A percentile compares a stretch with the other conserved stretches of the same genome.
Conservation (phyloP, 73 alveolate species). For the Durusdinium trenchii region DNA sequence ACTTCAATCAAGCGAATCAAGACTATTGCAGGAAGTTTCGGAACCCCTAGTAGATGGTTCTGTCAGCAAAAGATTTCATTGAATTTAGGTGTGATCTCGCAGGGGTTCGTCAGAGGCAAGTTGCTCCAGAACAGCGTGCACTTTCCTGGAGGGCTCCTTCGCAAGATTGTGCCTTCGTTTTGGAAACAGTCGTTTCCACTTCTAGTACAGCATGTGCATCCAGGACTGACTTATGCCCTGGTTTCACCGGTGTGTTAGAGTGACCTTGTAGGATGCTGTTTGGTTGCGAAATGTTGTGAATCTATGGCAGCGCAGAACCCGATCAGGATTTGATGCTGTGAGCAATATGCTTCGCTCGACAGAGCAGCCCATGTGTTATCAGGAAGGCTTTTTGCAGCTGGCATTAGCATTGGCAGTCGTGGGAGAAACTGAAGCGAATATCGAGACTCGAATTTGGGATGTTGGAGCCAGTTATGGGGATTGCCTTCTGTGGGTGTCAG, state of each 20-base stretch:
- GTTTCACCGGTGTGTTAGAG: not conserved
- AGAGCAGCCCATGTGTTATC: constrained; percentile 59
- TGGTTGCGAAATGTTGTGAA: no score
- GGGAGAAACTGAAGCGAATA: no score
- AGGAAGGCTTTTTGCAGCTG: constrained; percentile 1
- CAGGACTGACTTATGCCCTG: constrained; percentile 19
- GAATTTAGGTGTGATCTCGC: no score
- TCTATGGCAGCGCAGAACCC: no score
- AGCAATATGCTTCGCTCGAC: constrained; percentile 80
- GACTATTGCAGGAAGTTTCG: not conserved
- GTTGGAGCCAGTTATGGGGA: constrained; percentile 84
- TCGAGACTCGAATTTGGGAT: constrained; percentile 6
- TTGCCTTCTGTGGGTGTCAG: constrained; percentile 42
- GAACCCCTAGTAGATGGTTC: not conserved
- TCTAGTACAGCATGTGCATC: constrained; percentile 57
- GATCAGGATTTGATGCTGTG: constrained; percentile 43
- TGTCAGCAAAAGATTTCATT: no score
- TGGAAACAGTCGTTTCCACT: not conserved
- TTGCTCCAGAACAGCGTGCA: constrained; percentile 12
- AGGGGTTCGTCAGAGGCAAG: not conserved
- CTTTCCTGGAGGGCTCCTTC: constrained; percentile 42
- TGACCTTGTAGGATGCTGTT: not conserved
- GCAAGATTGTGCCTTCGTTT: not conserved
- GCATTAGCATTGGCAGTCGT: not conserved
- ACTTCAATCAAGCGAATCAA: not conserved